These are phyloP conservation scores for Trichoderma asperellum DNA, from an alignment of 2,329 filamentous ascomycete genomes.

Conservation along the genomic window DNA sequence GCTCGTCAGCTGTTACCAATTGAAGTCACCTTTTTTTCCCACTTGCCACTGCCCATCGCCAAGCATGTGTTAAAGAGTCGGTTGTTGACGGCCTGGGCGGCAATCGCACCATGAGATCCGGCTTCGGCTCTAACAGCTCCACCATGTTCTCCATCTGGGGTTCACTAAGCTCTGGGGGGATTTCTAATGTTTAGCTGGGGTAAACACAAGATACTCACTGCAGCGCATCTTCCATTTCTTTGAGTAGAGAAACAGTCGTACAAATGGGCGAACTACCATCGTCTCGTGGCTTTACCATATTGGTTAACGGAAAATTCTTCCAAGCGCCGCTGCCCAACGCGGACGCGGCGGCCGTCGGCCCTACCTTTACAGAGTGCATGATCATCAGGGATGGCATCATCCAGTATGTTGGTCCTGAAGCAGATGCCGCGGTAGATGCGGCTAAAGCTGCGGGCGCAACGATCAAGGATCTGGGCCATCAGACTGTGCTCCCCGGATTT, in stretches of 20 bases:
- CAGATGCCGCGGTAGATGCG: conserved; percentile 33
- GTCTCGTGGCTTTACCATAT: conserved; percentile 25
- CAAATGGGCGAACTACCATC: conserved; percentile 28
- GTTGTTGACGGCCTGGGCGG: conserved; percentile 19
- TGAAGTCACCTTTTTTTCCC: not conserved
- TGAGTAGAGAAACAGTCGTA: not conserved
- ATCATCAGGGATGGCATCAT: conserved; percentile 43
- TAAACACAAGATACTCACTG: not conserved
- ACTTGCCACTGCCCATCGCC: not conserved
- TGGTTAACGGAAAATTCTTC: conserved; percentile 34
- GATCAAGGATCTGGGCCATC: conserved; percentile 39
- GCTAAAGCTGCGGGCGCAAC: conserved; percentile 36
- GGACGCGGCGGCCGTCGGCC: not conserved
- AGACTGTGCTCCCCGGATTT: conserved; percentile 57
- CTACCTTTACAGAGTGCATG: conserved; percentile 36
- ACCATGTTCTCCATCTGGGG: conserved; percentile 17
- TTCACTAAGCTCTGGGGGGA: not conserved
- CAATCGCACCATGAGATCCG: conserved; percentile 12
- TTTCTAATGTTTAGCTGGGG: not conserved
- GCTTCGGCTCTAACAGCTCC: conserved; percentile 19
- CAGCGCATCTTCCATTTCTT: not conserved
- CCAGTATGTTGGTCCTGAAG: conserved; percentile 40
- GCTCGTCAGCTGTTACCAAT: not conserved
- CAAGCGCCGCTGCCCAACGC: conserved; percentile 24
- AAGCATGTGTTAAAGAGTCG: not conserved